Base-by-base conservation (phyloP, 2,329 filamentous ascomycete genomes). In the Monosporascus sp. region DNA sequence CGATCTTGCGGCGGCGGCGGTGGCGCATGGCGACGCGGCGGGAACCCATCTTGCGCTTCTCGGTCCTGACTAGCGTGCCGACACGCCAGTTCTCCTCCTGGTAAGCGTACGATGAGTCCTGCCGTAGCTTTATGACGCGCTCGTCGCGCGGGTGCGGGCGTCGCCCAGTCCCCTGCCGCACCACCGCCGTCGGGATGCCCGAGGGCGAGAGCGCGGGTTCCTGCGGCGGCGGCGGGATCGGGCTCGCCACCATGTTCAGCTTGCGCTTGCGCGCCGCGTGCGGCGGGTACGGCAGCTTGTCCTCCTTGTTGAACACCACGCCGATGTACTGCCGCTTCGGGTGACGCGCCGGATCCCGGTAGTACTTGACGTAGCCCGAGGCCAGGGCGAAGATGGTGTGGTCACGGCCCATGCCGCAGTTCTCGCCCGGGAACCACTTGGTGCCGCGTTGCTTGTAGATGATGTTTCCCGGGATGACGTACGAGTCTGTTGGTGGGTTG, bases 361-460 rank as follows among this genome's bases (percentile, higher is more conserved):
- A 99, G 82, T 96, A 99, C 64, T 94, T 91, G 56, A 99, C 94
- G 73, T 95, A 99, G 59, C 94, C 94, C 3, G 87, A 80, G 52
- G 88, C 83, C 55, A 85, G 86, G 51, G 94, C 86, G 73, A 90
- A 96, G 69, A 99, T 95, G 49, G 93, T 97, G 77, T 97, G 94
- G 72, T 99, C 92, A 56, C 94, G 88, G 49, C 94, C 94, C 79
- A 97, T 93, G 64, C 86, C 89, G 72, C 89, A 90, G 75, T 99
- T 97, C 71, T 97, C 94, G 65, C 94, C 94, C 1, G 94, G 88
- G 71, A 87, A 93, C 94, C 94, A 99, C 66, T 86, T 83, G 4
- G 94, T 95, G 64, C 94, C 94, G 66, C 93, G 87, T 74, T 99
- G 94, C 70, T 91, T 91, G 83, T 94, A 99, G 74, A 99, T 89